Base-by-base conservation (phyloP, 1,284 basidiomycete genomes). In the Ganoderma multipileum region DNA sequence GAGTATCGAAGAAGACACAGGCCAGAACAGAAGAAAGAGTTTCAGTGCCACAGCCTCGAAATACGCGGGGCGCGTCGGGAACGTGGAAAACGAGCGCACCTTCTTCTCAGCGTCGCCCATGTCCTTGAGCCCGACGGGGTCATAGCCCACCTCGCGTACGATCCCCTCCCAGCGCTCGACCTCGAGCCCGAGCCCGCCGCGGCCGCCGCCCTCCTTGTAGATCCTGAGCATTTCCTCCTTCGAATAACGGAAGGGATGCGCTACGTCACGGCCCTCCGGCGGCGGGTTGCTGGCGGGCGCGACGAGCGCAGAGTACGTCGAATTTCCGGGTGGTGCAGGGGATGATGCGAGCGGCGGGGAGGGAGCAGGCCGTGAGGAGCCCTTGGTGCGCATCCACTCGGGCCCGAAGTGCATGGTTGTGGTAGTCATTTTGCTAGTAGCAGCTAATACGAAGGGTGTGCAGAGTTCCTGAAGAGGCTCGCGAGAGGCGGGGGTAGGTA, bases 111-210 rank as follows among this genome's bases (percentile, higher is more conserved):
- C 83, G 68, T 95, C 94, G 66, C 83, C 84, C 86, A 93, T 87
- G 74, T 96, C 95, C 72, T 91, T 90, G 75, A 95, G 78, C 58
- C 88, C 88, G 54, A 91, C 82, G n/a, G 95, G 95, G 68, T 94
- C 91, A 66, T 80, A 86, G 42, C 87, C 89, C 33, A 86, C 81
- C 77, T 95, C 93, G 72, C 91, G 88, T 38, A 96, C 93, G 72
- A 96, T 90, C 63, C 95, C 94, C 63, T 93, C 92, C 87, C 92
- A 95, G 71, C 90, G 86, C 79, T 95, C 94, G 8, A 96, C 92
- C 80, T 96, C 95, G 62, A 95, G 85, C 50, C 93, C 94, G 33
- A 95, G 85, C 57, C 89, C 89, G 68, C 88, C 86, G 79, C 87
- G 87, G 68, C 92, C 89, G 69, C 89, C 89, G 64, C 90, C 90